A percentile compares a stretch with the other conserved stretches of the same genome.
These are phyloP conservation scores for Penicillium expansum DNA, from an alignment of 2,329 filamentous ascomycete species.

Conservation along the genomic window DNA sequence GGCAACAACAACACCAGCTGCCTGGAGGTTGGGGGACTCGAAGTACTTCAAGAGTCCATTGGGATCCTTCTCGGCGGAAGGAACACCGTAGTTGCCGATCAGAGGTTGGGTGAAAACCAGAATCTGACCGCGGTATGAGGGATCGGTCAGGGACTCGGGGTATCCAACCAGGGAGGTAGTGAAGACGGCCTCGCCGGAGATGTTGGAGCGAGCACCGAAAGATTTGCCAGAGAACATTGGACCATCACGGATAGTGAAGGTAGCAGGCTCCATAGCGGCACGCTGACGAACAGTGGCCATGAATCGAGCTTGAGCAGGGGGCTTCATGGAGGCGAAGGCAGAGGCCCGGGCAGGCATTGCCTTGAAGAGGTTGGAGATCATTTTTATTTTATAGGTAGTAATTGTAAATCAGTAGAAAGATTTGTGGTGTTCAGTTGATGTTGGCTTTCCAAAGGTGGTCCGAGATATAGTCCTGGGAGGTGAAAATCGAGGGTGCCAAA, in stretches of 20 bases:
- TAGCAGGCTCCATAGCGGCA: slow-evolving; percentile 73
- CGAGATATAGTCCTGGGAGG: slow-evolving; percentile 75
- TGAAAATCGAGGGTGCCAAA: slow-evolving; percentile 80
- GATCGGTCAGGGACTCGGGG: slow-evolving; percentile 78
- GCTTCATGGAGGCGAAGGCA: slow-evolving; percentile 43
- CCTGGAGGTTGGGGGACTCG: slow-evolving; percentile 96
- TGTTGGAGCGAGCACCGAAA: slow-evolving; percentile 93
- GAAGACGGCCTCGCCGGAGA: slow-evolving; percentile 97
- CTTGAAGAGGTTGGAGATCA: slow-evolving; percentile 57
- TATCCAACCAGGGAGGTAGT: slow-evolving; percentile 97
- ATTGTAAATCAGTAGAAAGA: slow-evolving; percentile 16
- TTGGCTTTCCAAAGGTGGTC: slow-evolving; percentile 68
- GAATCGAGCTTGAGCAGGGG: slow-evolving; percentile 43
- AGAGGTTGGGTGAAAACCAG: slow-evolving; percentile 97
- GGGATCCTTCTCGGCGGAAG: slow-evolving; percentile 78
- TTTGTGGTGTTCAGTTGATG: slow-evolving; percentile 48
- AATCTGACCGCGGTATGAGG: slow-evolving; percentile 76
- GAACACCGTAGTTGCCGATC: slow-evolving; percentile 98
- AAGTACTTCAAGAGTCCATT: slow-evolving; percentile 95
- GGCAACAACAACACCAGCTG: slow-evolving; percentile 90
- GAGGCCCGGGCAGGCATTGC: slow-evolving; percentile 49
- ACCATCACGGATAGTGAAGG: slow-evolving; percentile 93
- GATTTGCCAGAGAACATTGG: slow-evolving; percentile 95
- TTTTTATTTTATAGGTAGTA: slow-evolving; percentile 36
- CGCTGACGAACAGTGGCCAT: slow-evolving; percentile 69